Conservation (phyloP, 306 rosid genomes). For the Hylodesmum podocarpum region DNA sequence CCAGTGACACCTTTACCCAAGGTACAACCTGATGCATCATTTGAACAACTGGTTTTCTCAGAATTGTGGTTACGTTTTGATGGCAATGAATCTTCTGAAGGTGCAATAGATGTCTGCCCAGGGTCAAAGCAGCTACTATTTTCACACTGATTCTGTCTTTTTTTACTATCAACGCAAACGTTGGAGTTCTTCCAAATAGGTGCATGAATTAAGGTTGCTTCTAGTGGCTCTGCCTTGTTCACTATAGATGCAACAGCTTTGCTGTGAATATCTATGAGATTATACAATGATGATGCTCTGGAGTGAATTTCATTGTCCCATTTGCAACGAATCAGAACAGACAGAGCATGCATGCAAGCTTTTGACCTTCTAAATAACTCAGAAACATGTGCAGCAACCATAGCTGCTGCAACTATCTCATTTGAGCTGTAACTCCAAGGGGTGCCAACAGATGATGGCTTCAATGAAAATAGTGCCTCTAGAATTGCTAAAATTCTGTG, state of each 20-base stretch:
- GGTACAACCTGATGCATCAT: constrained; percentile 50
- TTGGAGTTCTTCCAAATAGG: constrained; percentile 64
- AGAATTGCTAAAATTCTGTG: constrained; percentile 83
- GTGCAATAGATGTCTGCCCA: constrained; percentile 48
- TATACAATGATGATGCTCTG: constrained; percentile 87
- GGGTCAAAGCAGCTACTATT: constrained; percentile 49
- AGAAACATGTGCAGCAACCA: constrained; percentile 99
- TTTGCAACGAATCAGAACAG: constrained; percentile 87
- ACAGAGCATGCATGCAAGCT: constrained; percentile 97
- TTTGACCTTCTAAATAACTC: constrained; percentile 89
- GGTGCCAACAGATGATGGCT: constrained; percentile 97
- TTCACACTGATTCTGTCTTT: constrained; percentile 50
- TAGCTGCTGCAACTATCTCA: constrained; percentile 99
- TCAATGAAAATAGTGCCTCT: constrained; percentile 88
- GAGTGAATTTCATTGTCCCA: constrained; percentile 87
- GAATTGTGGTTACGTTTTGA: constrained; percentile 46
- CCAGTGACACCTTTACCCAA: constrained; percentile 63
- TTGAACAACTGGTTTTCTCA: constrained; percentile 43
- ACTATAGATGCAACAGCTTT: constrained; percentile 90
- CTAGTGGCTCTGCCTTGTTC: constrained; percentile 87
- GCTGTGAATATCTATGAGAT: constrained; percentile 90
- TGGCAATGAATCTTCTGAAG: constrained; percentile 37
- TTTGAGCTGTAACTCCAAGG: constrained; percentile 97
- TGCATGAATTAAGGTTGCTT: constrained; percentile 66
- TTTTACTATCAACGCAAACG: constrained; percentile 43